A percentile compares a stretch with the other conserved stretches of the same genome.
These are phyloP conservation scores for Yamadazyma nakazawae DNA, from an alignment of 805 yeast genomes.

Conservation along the genomic window DNA sequence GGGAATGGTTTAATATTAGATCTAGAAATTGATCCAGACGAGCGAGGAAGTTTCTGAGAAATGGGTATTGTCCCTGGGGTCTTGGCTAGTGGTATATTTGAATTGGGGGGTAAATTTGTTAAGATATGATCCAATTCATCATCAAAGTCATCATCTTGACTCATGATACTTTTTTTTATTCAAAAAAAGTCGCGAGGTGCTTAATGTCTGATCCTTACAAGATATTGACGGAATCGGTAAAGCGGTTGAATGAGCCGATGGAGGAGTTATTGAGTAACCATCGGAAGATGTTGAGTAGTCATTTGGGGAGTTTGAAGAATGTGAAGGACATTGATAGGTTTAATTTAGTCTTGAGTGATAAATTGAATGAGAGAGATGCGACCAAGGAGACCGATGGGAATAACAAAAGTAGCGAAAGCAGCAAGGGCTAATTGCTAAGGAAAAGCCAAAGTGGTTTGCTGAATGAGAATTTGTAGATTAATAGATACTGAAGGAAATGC, in stretches of 20 bases:
- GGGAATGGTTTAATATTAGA: not conserved
- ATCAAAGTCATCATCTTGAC: constrained; percentile 10
- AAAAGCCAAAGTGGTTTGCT: too few relatives aligned
- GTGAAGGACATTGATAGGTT: constrained; percentile 17
- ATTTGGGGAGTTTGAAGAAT: constrained; percentile 24
- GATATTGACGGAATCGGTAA: constrained; percentile 20
- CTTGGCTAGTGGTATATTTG: not conserved
- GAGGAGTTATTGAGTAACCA: constrained; percentile 24
- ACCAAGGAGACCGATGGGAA: not conserved
- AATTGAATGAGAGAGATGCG: not conserved
- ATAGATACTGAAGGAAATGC: too few relatives aligned
- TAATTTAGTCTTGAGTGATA: constrained; percentile 7
- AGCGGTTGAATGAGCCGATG: constrained; percentile 24
- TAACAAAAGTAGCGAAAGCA: too few relatives aligned
- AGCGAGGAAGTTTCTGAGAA: too few relatives aligned
- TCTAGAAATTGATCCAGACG: too few relatives aligned
- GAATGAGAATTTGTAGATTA: too few relatives aligned
- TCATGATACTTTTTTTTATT: not conserved
- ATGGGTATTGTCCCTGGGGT: not conserved
- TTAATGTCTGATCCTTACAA: constrained; percentile 23
- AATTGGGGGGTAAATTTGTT: not conserved
- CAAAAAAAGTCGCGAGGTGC: not conserved
- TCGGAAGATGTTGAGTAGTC: constrained; percentile 28
- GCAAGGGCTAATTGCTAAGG: too few relatives aligned
- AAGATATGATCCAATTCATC: constrained; percentile 7